Percentiles rank a stretch among this genome's conserved stretches.
These are phyloP conservation scores for Ramularia endophylla DNA, from an alignment of 2,329 filamentous ascomycete genomes.

Conservation along the genomic window DNA sequence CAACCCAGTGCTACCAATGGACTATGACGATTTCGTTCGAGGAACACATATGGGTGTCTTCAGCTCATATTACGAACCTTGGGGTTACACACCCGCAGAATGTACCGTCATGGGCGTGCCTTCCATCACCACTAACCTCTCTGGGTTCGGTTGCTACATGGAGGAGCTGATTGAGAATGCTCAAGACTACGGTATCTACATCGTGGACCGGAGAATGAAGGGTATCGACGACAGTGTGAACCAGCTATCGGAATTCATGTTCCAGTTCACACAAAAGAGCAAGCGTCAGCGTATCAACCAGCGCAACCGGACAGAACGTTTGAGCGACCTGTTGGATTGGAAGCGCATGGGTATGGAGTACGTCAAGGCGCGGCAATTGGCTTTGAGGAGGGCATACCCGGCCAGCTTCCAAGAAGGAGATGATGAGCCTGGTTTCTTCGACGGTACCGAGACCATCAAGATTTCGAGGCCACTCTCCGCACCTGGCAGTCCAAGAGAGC, in stretches of 20 bases:
- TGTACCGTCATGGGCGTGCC: slow-evolving; percentile 99
- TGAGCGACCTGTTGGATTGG: slow-evolving; percentile 96
- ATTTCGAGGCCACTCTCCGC: slow-evolving; percentile 91
- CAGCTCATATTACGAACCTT: slow-evolving; percentile 97
- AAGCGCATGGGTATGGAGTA: slow-evolving; percentile 99
- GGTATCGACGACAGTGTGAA: slow-evolving; percentile 97
- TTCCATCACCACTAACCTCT: slow-evolving; percentile 96
- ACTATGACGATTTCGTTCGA: slow-evolving; percentile 98
- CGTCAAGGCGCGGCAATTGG: slow-evolving; percentile 91
- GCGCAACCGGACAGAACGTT: slow-evolving; percentile 88
- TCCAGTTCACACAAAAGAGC: slow-evolving; percentile 87
- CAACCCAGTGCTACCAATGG: slow-evolving; percentile 89
- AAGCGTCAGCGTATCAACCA: slow-evolving; percentile 97
- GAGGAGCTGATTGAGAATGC: slow-evolving; percentile 98
- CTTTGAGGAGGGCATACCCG: slow-evolving; percentile 85
- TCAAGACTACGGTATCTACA: slow-evolving; percentile 97
- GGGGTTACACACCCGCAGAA: slow-evolving; percentile 97
- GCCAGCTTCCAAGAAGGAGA: slow-evolving; percentile 71
- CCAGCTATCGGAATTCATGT: slow-evolving; percentile 88
- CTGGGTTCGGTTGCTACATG: slow-evolving; percentile 99
- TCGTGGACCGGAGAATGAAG: slow-evolving; percentile 92
- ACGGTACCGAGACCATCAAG: slow-evolving; percentile 79
- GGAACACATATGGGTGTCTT: slow-evolving; percentile 96
- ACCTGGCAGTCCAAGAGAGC: slow-evolving; percentile 84
- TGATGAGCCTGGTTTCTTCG: slow-evolving; percentile 77